phyloP scores from a whole-genome alignment of 352 stramenopile genomes.

The Stramenopiles sp. region DNA sequence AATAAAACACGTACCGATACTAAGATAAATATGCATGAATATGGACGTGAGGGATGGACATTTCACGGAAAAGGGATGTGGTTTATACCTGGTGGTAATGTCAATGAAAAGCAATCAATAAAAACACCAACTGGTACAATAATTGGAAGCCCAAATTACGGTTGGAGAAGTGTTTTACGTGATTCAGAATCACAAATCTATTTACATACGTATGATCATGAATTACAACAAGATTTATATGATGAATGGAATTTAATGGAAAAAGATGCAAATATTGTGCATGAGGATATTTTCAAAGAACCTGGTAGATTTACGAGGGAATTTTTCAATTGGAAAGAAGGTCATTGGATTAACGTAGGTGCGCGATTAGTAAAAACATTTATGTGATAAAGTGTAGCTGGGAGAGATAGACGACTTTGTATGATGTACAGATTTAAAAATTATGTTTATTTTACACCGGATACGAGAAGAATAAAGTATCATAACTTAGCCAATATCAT shows the following conservation, averaged over 20 bases:
- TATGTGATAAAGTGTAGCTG: too few relatives aligned
- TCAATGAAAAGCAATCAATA: too few relatives aligned
- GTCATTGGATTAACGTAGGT: neutral
- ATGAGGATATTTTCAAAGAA: neutral
- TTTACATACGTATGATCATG: neutral
- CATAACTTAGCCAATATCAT: too few relatives aligned
- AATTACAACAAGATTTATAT: neutral
- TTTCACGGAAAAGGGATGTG: constrained; percentile 63
- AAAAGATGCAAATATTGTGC: neutral
- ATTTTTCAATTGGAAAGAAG: neutral
- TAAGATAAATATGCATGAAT: constrained; percentile 30
- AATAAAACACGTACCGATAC: constrained; percentile 18
- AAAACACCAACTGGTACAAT: neutral
- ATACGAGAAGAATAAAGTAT: too few relatives aligned
- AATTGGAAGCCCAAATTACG: neutral
- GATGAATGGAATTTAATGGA: neutral
- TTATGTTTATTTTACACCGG: too few relatives aligned
- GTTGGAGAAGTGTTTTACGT: neutral
- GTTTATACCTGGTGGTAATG: constrained; percentile 21
- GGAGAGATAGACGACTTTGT: too few relatives aligned
- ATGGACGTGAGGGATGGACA: constrained; percentile 38
- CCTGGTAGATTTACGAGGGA: neutral
- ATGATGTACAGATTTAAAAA: too few relatives aligned
- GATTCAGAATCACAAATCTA: neutral
- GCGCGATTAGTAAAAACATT: neutral